phyloP scores from a whole-genome alignment of 495 filamentous ascomycete genomes.

The Barbatosphaeria neglecta region DNA sequence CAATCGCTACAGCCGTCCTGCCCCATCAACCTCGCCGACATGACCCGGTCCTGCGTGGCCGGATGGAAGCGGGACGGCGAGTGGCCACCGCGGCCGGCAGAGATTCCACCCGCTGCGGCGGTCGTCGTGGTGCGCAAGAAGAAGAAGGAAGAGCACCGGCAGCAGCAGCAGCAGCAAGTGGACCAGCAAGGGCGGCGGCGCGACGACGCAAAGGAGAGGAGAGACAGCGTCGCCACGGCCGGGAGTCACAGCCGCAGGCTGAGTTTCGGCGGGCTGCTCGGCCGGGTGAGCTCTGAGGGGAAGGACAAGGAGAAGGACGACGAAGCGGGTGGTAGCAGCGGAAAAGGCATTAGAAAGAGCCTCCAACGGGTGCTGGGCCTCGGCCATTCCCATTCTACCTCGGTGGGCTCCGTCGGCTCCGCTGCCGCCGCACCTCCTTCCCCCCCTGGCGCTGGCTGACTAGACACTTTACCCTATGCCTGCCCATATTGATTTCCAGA shows the following conservation, averaged over 20 bases:
- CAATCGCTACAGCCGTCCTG: slow-evolving; percentile 67
- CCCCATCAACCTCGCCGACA: slow-evolving; percentile 74
- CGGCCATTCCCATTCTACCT: slow-evolving; percentile 10
- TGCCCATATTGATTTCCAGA: too few relatives aligned
- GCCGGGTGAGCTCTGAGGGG: slow-evolving; percentile 11
- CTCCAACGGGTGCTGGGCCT: slow-evolving; percentile 28
- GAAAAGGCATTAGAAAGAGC: slow-evolving; percentile 26
- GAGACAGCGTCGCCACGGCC: neutral
- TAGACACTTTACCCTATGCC: too few relatives aligned
- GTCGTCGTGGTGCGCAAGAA: slow-evolving; percentile 25
- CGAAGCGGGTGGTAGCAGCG: slow-evolving; percentile 34
- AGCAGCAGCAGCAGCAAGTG: too few relatives aligned
- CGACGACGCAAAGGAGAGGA: slow-evolving; percentile 5
- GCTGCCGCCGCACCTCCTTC: neutral
- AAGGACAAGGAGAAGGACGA: slow-evolving; percentile 31
- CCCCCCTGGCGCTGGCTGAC: neutral
- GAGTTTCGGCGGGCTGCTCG: slow-evolving; percentile 18
- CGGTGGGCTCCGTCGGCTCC: neutral
- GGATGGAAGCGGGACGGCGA: slow-evolving; percentile 93
- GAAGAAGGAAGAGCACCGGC: slow-evolving; percentile 15
- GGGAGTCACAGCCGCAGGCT: slow-evolving; percentile 4
- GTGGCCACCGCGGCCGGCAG: slow-evolving; percentile 60
- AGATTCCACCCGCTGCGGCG: slow-evolving; percentile 7
- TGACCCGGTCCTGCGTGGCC: slow-evolving; percentile 69
- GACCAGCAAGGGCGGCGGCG: too few relatives aligned